Evolutionary conservation across 169 alveolate genomes (phyloP).

Genomic region (Plasmodium vinckei): DNA sequence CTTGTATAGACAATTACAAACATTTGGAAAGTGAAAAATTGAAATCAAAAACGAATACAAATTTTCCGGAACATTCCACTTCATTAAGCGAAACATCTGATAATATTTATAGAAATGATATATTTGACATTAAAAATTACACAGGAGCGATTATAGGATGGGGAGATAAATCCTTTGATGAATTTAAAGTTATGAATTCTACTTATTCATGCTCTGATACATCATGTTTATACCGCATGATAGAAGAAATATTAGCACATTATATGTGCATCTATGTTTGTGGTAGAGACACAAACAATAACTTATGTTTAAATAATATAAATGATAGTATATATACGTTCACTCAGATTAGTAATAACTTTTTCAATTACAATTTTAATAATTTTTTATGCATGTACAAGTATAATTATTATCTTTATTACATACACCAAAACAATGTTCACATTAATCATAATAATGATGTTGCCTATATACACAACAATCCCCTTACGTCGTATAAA

Average conservation of each 20-base stretch:
- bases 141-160: slow-evolving; percentile 64
- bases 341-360: slow-evolving; percentile 47
- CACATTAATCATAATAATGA: slow-evolving; percentile 69
- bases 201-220: slow-evolving; percentile 68
- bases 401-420: slow-evolving; percentile 65
- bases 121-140: slow-evolving; percentile 66
- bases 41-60: slow-evolving; percentile 44
- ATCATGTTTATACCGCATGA: slow-evolving; percentile 57
- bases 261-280: slow-evolving; percentile 73
- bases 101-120: slow-evolving; percentile 55
- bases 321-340: slow-evolving; percentile 66
- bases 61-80: slow-evolving; percentile 33
- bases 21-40: slow-evolving; percentile 57
- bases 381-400: slow-evolving; percentile 55
- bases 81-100: slow-evolving; percentile 47
- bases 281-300: slow-evolving; percentile 74
- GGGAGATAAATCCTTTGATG: slow-evolving; percentile 76
- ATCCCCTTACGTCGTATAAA: slow-evolving; percentile 66
- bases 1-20: slow-evolving; percentile 65
- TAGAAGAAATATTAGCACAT: slow-evolving; percentile 71
- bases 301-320: slow-evolving; percentile 56
- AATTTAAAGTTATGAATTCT: slow-evolving; percentile 55
- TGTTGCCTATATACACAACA: slow-evolving; percentile 32
- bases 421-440: slow-evolving; percentile 60
- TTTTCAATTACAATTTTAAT: slow-evolving; percentile 65